These are phyloP conservation scores for Rauvolfia tetraphylla DNA, from an alignment of 257 asterid species.

Conservation along the genomic window DNA sequence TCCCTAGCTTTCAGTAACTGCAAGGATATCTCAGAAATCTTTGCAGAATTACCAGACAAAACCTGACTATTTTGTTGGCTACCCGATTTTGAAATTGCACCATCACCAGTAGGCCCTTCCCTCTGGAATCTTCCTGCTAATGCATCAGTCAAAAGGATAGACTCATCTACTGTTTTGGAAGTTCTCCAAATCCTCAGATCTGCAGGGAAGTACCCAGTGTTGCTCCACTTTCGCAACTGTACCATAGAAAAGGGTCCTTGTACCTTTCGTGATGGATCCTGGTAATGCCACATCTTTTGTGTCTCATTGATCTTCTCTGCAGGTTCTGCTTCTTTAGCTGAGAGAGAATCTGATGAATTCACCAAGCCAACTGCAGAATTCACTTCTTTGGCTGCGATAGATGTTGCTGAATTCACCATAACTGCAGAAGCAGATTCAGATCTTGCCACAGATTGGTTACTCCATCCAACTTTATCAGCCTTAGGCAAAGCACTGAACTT, in stretches of 20 bases:
- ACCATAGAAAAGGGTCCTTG: conserved; percentile 95
- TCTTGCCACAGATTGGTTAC: conserved; percentile 33
- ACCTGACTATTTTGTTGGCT: conserved; percentile 23
- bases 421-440: conserved; percentile 46
- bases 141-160: conserved; percentile 67
- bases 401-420: not conserved
- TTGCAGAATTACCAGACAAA: conserved; percentile 32
- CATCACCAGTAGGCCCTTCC: conserved; percentile 37
- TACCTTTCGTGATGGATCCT: conserved; percentile 91
- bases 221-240: conserved; percentile 91
- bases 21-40: conserved; percentile 28
- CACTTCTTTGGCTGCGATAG: conserved; percentile 24
- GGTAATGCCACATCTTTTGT: conserved; percentile 84
- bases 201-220: conserved; percentile 84
- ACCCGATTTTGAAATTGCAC: conserved; percentile 23
- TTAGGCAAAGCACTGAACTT: conserved; percentile 34
- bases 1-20: conserved; percentile 39
- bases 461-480: conserved; percentile 44
- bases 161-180: conserved; percentile 50
- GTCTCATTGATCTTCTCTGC: conserved; percentile 66
- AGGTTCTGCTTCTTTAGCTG: conserved; percentile 41
- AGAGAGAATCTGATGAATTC: conserved; percentile 37
- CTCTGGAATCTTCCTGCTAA: conserved; percentile 69
- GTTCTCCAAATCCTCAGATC: conserved; percentile 73
- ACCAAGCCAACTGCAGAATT: conserved; percentile 39